Percentiles rank a stretch among this genome's conserved stretches.
phyloP scores from a whole-genome alignment of 2,329 filamentous ascomycete genomes.

The Scytalidium lignicola region DNA sequence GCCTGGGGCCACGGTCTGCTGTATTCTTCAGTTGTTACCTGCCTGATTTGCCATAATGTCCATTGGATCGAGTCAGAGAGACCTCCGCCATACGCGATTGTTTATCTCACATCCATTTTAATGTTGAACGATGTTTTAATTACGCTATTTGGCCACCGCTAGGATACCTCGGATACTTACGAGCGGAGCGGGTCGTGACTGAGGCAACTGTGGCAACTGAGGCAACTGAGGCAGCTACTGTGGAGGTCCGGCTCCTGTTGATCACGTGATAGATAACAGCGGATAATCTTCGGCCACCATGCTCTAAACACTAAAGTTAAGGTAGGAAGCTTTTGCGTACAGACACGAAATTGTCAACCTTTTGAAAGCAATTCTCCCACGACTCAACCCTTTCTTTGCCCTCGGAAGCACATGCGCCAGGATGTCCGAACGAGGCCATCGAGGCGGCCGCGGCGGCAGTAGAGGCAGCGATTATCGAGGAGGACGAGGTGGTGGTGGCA shows the following conservation, averaged over 20 bases:
- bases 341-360: neutral
- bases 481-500: conserved; percentile 34
- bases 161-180: neutral
- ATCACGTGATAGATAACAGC: neutral
- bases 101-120: too few relatives aligned
- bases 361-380: neutral
- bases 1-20: too few relatives aligned
- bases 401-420: neutral
- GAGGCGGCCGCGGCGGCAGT: conserved; percentile 22
- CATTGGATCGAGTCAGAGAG: too few relatives aligned
- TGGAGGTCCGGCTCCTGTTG: too few relatives aligned
- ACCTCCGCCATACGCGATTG: too few relatives aligned
- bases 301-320: neutral
- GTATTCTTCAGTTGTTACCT: too few relatives aligned
- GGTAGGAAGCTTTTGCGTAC: neutral
- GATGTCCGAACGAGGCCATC: conserved; percentile 23
- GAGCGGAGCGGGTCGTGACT: neutral
- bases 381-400: neutral
- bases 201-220: neutral
- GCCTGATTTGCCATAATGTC: too few relatives aligned
- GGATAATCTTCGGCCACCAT: neutral
- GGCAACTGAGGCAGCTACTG: too few relatives aligned
- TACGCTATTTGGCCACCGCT: too few relatives aligned
- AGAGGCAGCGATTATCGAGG: conserved; percentile 25
- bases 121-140: too few relatives aligned